phyloP scores from a whole-genome alignment of 768 basidiomycete species.

The Leucosporidium creatinivorum region DNA sequence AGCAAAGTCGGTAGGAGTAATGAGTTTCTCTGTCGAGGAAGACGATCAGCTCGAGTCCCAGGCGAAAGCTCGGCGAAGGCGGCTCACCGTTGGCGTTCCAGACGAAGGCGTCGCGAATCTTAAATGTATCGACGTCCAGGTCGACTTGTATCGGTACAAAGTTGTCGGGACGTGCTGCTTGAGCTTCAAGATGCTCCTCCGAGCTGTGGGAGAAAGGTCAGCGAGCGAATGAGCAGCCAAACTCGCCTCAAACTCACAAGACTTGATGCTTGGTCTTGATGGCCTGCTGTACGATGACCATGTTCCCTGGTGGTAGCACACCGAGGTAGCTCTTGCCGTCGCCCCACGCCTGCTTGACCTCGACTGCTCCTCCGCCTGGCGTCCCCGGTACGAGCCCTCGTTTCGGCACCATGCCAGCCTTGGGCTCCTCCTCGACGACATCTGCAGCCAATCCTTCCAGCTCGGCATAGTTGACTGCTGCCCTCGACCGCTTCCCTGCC shows the following conservation, averaged over 20 bases:
- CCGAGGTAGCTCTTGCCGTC: conserved; percentile 83
- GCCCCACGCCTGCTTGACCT: conserved; percentile 37
- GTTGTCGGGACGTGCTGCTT: conserved; percentile 52
- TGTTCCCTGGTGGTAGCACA: conserved; percentile 67
- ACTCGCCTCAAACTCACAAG: conserved; percentile 51
- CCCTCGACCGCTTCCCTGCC: conserved; percentile 44
- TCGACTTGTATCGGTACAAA: conserved; percentile 92
- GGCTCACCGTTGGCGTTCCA: conserved; percentile 76
- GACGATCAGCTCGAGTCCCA: too few species aligned
- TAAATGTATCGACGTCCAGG: conserved; percentile 81
- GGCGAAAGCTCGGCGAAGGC: background rate
- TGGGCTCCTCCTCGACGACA: conserved; percentile 66
- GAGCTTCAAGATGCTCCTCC: conserved; percentile 56
- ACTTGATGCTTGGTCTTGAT: conserved; percentile 56
- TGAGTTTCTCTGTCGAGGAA: conserved; percentile 51
- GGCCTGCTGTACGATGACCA: conserved; percentile 58
- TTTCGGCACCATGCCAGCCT: conserved; percentile 45
- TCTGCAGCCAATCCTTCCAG: conserved; percentile 49
- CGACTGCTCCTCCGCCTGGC: conserved; percentile 49
- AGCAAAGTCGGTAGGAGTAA: conserved; percentile 80
- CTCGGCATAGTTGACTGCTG: conserved; percentile 76
- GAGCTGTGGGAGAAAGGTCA: conserved; percentile 43
- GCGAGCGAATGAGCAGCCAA: too few species aligned
- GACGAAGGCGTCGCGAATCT: conserved; percentile 88
- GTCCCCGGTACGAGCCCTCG: conserved; percentile 41